Conservation (phyloP, 331 rosid species). For the Telfairia occidentalis region DNA sequence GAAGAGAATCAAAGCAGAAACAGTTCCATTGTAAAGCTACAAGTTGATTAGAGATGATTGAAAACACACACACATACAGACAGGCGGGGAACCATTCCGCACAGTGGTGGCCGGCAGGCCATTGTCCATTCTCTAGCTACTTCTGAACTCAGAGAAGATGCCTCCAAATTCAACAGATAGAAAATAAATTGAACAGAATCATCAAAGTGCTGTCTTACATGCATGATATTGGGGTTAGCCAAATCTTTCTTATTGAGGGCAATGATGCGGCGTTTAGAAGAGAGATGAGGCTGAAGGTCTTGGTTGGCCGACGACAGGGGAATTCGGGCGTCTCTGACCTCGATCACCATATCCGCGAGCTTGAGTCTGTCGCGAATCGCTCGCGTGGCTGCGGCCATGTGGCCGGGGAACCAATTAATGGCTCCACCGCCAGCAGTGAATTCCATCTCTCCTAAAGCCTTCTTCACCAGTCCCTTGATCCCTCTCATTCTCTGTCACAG, state of each 20-base stretch:
- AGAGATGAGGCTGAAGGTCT: conserved; percentile 58
- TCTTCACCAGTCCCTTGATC: conserved; percentile 40
- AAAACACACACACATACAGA: not conserved
- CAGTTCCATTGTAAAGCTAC: not conserved
- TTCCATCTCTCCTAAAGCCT: conserved; percentile 62
- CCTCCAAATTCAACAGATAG: not conserved
- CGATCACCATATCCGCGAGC: conserved; percentile 72
- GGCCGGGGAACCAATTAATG: conserved; percentile 90
- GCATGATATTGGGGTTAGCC: conserved; percentile 82
- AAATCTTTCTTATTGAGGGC: conserved; percentile 83
- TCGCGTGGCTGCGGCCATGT: conserved; percentile 85
- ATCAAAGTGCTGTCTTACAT: conserved; percentile 19
- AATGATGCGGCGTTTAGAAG: conserved; percentile 56
- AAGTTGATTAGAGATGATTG: not conserved
- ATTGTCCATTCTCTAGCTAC: not conserved
- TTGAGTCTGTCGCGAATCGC: conserved; percentile 73
- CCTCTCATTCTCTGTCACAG: conserved; percentile 10
- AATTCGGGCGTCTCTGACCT: conserved; percentile 85
- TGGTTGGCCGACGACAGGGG: conserved; percentile 70
- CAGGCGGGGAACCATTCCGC: no score
- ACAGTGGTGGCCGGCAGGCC: no score
- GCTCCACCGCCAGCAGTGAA: conserved; percentile 62
- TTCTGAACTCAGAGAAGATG: not conserved
- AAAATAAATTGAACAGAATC: not conserved
- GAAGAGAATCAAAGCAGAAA: not conserved